Conservation (phyloP, 768 basidiomycete genomes). For the Pluteus cervinus region DNA sequence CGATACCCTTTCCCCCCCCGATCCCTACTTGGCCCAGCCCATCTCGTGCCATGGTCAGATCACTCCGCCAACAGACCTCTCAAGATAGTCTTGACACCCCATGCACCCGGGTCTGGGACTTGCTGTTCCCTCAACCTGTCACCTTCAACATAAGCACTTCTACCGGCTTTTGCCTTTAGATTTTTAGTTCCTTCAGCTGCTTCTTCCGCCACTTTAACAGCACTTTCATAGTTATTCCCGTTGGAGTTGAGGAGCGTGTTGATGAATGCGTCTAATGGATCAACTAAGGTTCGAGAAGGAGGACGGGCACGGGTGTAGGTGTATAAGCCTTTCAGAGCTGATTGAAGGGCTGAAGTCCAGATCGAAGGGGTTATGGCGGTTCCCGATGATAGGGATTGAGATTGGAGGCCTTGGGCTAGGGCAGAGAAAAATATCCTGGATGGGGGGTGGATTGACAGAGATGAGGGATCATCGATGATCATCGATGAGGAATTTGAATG, state of each 20-base stretch:
- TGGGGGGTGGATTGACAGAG: background rate
- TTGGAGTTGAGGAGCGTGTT: conserved; percentile 27
- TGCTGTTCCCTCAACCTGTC: conserved; percentile 53
- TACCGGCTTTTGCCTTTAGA: conserved; percentile 78
- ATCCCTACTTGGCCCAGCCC: too few species aligned
- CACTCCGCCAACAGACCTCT: conserved; percentile 39
- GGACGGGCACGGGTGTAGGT: conserved; percentile 85
- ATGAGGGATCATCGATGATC: conserved; percentile 1
- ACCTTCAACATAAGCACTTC: conserved; percentile 83
- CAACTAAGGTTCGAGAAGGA: conserved; percentile 89
- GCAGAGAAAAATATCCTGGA: conserved; percentile 86
- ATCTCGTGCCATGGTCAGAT: too few species aligned
- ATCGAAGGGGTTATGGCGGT: conserved; percentile 38
- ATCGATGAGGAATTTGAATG: background rate
- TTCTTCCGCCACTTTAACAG: conserved; percentile 52
- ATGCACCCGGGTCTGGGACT: conserved; percentile 85
- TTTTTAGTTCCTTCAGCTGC: conserved; percentile 75
- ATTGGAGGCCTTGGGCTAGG: conserved; percentile 67
- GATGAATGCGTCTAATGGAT: conserved; percentile 81
- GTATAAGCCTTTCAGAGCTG: conserved; percentile 59
- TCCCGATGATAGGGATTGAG: conserved; percentile 19
- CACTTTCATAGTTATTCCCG: conserved; percentile 33
- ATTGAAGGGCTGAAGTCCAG: conserved; percentile 56
- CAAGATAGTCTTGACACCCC: conserved; percentile 77
- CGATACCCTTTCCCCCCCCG: too few species aligned